A percentile compares a stretch with the other conserved stretches of the same genome.
Evolutionary conservation across 2,329 filamentous ascomycete genomes (phyloP).

Genomic region (Stagonosporopsis vannaccii): DNA sequence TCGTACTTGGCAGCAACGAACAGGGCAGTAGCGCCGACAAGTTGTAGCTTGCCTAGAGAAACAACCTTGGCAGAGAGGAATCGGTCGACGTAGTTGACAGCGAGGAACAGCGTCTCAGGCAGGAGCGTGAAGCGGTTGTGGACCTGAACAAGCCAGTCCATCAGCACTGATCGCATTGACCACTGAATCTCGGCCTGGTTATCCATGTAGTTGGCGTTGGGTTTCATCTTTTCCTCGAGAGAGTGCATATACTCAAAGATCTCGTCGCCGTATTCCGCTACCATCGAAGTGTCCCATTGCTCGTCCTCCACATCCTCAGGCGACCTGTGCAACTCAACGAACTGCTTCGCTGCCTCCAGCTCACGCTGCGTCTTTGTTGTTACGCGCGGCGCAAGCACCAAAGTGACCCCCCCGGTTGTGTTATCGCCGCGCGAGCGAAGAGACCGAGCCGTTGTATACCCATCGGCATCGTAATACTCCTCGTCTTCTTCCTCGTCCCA

Average conservation of each 20-base stretch:
- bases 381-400: constrained; percentile 75
- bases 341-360: constrained; percentile 70
- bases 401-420: constrained; percentile 69
- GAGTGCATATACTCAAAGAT: constrained; percentile 92
- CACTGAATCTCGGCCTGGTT: constrained; percentile 96
- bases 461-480: constrained; percentile 74
- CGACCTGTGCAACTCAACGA: constrained; percentile 71
- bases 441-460: constrained; percentile 78
- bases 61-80: constrained; percentile 96
- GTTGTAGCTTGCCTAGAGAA: constrained; percentile 90
- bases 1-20: constrained; percentile 98
- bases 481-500: constrained; percentile 78
- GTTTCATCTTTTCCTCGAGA: constrained; percentile 87
- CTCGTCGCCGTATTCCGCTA: constrained; percentile 93
- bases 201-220: constrained; percentile 95
- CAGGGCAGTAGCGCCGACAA: constrained; percentile 94
- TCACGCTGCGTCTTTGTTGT: constrained; percentile 75
- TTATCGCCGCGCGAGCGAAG: constrained; percentile 78
- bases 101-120: constrained; percentile 93
- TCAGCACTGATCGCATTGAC: constrained; percentile 96
- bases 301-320: constrained; percentile 86
- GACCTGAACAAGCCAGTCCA: constrained; percentile 98
- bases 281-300: constrained; percentile 94
- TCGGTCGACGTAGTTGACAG: constrained; percentile 95
- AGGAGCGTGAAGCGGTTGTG: constrained; percentile 90